Conservation (phyloP, 805 yeast species). For the Yamadazyma kitorensis region DNA sequence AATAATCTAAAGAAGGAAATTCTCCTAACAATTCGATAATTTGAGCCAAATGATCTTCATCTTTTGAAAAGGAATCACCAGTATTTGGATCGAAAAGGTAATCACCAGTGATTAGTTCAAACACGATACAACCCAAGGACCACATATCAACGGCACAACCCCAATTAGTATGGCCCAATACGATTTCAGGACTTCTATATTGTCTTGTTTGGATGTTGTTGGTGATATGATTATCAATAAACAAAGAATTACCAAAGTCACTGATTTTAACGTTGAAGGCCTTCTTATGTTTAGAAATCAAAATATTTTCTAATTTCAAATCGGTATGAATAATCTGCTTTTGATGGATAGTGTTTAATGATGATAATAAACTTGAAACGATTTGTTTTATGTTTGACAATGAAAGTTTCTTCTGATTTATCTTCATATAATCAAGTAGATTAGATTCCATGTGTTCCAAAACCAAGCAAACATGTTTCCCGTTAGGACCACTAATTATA, state of each 20-base stretch:
- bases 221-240: conserved; percentile 76
- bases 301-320: conserved; percentile 32
- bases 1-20: conserved; percentile 39
- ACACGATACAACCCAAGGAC: conserved; percentile 87
- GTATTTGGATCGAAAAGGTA: conserved; percentile 86
- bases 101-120: conserved; percentile 91
- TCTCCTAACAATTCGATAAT: conserved; percentile 56
- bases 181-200: conserved; percentile 82
- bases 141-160: conserved; percentile 93
- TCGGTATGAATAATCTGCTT: conserved; percentile 37
- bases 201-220: conserved; percentile 90
- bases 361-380: conserved; percentile 51
- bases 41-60: conserved; percentile 95
- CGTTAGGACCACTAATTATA: conserved; percentile 57
- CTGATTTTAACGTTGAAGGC: conserved; percentile 64
- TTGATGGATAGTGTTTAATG: conserved; percentile 57
- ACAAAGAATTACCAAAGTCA: conserved; percentile 91
- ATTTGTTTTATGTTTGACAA: conserved; percentile 57
- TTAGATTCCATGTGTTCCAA: too few species aligned
- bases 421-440: too few species aligned
- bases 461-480: conserved; percentile 63
- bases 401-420: conserved; percentile 60
- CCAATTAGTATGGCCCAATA: conserved; percentile 62
- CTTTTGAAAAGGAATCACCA: conserved; percentile 73
- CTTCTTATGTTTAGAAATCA: conserved; percentile 16